Conservation (phyloP, 2,329 filamentous ascomycete species). For the Setomelanomma holmii region DNA sequence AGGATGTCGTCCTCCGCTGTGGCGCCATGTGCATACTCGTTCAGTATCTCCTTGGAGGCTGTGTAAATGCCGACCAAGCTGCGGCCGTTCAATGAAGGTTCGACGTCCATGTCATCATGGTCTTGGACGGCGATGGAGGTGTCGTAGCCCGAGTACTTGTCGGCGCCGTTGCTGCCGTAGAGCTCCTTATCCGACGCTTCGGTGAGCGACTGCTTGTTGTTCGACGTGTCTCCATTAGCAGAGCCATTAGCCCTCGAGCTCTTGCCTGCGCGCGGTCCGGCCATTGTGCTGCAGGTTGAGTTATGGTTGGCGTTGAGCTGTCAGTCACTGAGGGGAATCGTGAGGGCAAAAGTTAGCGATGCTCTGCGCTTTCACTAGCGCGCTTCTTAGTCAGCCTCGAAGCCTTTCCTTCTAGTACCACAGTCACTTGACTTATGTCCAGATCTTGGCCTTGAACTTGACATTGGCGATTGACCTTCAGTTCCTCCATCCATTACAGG, state of each 20-base stretch:
- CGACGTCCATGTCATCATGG: slow-evolving; percentile 77
- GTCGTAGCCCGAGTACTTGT: slow-evolving; percentile 90
- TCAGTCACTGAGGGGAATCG: slow-evolving; percentile 18
- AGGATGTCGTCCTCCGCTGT: slow-evolving; percentile 93
- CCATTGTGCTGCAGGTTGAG: slow-evolving; percentile 41
- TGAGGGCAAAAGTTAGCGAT: slow-evolving; percentile 22
- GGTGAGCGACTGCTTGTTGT: slow-evolving; percentile 91
- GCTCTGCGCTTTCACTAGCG: slow-evolving; percentile 21
- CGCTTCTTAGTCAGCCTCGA: slow-evolving; percentile 4
- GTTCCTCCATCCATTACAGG: too few relatives aligned
- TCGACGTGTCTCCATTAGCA: slow-evolving; percentile 79
- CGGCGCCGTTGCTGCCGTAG: slow-evolving; percentile 74
- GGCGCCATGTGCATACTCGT: slow-evolving; percentile 89
- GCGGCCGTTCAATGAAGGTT: slow-evolving; percentile 62
- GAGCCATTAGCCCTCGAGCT: slow-evolving; percentile 83
- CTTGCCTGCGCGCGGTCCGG: slow-evolving; percentile 59
- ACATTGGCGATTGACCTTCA: too few relatives aligned
- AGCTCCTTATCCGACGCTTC: slow-evolving; percentile 88
- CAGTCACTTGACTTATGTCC: too few relatives aligned
- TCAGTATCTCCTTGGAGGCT: slow-evolving; percentile 87
- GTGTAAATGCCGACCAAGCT: slow-evolving; percentile 95
- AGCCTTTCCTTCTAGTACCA: too few relatives aligned
- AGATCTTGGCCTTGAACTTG: too few relatives aligned
- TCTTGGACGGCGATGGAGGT: slow-evolving; percentile 83
- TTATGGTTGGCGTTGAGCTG: slow-evolving; percentile 15